phyloP scores from a whole-genome alignment of 495 filamentous ascomycete species.

The Aspergillus saccharolyticus region DNA sequence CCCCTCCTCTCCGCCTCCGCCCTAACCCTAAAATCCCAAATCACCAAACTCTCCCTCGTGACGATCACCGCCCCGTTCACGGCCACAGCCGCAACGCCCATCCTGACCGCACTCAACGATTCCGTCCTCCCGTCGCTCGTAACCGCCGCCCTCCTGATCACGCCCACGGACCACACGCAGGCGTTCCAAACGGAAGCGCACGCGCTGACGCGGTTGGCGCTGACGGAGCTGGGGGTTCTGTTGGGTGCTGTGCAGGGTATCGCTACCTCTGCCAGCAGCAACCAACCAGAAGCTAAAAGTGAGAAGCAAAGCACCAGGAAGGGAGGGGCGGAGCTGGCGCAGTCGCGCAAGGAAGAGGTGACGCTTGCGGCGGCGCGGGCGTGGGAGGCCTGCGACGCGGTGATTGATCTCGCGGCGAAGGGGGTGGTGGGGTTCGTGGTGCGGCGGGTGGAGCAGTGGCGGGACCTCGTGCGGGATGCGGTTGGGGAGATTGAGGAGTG shows the following conservation, averaged over 20 bases:
- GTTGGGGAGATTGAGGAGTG: conserved; percentile 81
- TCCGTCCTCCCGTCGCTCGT: conserved; percentile 67
- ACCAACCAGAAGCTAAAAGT: too few relatives aligned
- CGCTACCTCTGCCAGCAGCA: too few relatives aligned
- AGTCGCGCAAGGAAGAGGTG: conserved; percentile 35
- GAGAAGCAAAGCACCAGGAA: too few relatives aligned
- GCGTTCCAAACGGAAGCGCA: conserved; percentile 51
- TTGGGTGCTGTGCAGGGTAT: conserved; percentile 31
- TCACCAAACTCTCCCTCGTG: conserved; percentile 80
- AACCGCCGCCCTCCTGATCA: conserved; percentile 60
- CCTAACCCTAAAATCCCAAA: conserved; percentile 67
- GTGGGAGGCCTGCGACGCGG: conserved; percentile 65
- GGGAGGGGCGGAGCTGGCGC: conserved; percentile 22
- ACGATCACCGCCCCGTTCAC: conserved; percentile 82
- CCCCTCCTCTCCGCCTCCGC: conserved; percentile 61
- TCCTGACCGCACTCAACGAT: conserved; percentile 60
- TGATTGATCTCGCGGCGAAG: conserved; percentile 54
- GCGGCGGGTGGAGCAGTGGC: conserved; percentile 58
- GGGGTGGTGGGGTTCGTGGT: conserved; percentile 61
- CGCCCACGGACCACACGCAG: conserved; percentile 50
- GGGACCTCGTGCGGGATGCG: conserved; percentile 71
- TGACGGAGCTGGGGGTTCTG: conserved; percentile 38
- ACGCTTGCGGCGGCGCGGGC: conserved; percentile 43
- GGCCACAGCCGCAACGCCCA: conserved; percentile 60
- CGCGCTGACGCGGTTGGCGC: conserved; percentile 25